phyloP scores from a whole-genome alignment of 2,329 filamentous ascomycete genomes.

The Microdochium bolleyi region DNA sequence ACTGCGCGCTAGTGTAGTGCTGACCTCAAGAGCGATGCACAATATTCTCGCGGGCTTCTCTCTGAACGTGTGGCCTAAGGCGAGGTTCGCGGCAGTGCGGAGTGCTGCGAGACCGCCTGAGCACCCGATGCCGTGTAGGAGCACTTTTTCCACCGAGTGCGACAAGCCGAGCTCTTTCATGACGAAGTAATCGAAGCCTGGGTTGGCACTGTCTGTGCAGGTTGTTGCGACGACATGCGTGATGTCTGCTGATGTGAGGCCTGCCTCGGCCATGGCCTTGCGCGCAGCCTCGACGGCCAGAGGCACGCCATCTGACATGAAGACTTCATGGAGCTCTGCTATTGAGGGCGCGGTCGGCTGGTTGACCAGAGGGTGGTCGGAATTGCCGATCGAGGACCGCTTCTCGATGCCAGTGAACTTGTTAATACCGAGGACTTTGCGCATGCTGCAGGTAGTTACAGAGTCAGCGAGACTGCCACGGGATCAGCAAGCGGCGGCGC shows the following conservation, averaged over 20 bases:
- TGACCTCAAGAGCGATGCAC: constrained; percentile 57
- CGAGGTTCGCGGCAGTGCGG: constrained; percentile 58
- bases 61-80: constrained; percentile 52
- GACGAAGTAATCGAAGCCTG: constrained; percentile 60
- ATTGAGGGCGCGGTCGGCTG: constrained; percentile 42
- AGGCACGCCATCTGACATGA: constrained; percentile 49
- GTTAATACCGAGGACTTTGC: constrained; percentile 56
- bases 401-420: constrained; percentile 56
- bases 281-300: constrained; percentile 46
- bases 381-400: constrained; percentile 53
- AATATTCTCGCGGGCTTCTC: constrained; percentile 54
- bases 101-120: constrained; percentile 54
- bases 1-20: constrained; percentile 52
- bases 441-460: constrained; percentile 36
- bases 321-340: constrained; percentile 43
- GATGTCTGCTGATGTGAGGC: constrained; percentile 41
- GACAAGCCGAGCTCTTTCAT: constrained; percentile 48
- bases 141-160: constrained; percentile 53
- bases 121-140: constrained; percentile 60
- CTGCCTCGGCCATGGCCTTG: constrained; percentile 48
- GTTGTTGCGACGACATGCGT: constrained; percentile 62
- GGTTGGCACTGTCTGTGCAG: constrained; percentile 63
- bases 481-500: not conserved
- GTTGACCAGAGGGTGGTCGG: constrained; percentile 55
- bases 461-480: constrained; percentile 1